Percentiles rank a stretch among this genome's conserved stretches.
Evolutionary conservation across 208 protist species (phyloP).

Genomic region (Leishmania lainsoni): DNA sequence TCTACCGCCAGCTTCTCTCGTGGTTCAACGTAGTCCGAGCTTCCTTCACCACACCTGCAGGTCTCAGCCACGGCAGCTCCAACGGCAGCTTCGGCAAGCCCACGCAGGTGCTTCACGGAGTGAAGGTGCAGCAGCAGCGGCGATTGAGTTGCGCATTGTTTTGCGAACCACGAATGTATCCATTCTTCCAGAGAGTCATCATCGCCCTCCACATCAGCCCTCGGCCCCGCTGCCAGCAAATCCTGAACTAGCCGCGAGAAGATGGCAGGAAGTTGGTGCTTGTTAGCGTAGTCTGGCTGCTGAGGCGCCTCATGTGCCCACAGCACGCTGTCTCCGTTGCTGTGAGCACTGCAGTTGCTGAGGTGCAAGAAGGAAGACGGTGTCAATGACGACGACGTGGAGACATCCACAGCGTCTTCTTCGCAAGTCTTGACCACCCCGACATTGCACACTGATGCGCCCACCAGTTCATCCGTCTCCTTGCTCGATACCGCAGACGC

Average conservation of each 20-base stretch:
- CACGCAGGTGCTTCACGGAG: neutral
- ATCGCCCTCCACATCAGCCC: slow-evolving; percentile 8
- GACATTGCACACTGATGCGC: neutral
- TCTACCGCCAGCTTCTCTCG: neutral
- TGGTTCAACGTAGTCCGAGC: neutral
- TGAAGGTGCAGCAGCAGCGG: neutral
- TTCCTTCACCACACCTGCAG: neutral
- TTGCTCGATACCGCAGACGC: neutral
- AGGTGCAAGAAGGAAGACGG: neutral
- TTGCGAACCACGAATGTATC: slow-evolving; percentile 40
- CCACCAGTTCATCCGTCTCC: neutral
- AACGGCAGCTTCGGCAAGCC: neutral
- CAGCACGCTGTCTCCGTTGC: neutral
- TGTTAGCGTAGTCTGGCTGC: slow-evolving; percentile 23
- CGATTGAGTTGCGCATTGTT: neutral
- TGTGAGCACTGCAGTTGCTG: neutral
- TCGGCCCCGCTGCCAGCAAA: slow-evolving; percentile 23
- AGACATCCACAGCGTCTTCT: neutral
- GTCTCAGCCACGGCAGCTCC: neutral
- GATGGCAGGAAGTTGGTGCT: slow-evolving; percentile 30
- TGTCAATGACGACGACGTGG: neutral
- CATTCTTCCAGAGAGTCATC: slow-evolving; percentile 20
- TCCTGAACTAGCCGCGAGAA: slow-evolving; percentile 33
- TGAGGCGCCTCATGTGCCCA: slow-evolving; percentile 15
- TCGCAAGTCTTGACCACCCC: too few species aligned